A percentile compares a stretch with the other conserved stretches of the same genome.
Conservation (phyloP, 495 filamentous ascomycete species). For the Penicilliopsis zonata region DNA sequence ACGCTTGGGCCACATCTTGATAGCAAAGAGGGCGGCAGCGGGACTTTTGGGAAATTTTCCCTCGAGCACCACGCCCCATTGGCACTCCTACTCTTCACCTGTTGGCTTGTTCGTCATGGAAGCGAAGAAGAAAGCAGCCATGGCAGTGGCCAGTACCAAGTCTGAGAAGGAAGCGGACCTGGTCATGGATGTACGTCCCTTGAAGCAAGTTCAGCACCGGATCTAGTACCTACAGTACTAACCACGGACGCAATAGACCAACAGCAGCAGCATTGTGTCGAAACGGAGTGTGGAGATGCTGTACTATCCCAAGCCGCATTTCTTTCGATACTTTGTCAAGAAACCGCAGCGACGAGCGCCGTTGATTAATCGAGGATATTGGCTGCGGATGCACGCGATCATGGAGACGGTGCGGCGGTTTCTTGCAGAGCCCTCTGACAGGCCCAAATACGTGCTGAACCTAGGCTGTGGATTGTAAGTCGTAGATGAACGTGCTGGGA, state of each 20-base stretch:
- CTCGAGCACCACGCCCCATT: background rate
- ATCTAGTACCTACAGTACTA: too few relatives aligned
- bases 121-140: conserved; percentile 1
- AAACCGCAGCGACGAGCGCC: conserved; percentile 72
- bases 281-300: conserved; percentile 81
- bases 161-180: conserved; percentile 44
- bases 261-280: conserved; percentile 80
- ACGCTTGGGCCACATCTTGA: conserved; percentile 36
- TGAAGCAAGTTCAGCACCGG: too few relatives aligned
- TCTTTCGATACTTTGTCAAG: conserved; percentile 76
- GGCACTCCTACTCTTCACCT: background rate
- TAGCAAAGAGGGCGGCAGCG: conserved; percentile 10
- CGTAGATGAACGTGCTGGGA: conserved; percentile 17
- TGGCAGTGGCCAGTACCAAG: conserved; percentile 15
- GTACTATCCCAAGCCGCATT: conserved; percentile 67
- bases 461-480: conserved; percentile 84
- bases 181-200: conserved; percentile 50
- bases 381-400: conserved; percentile 72
- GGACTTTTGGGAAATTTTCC: background rate
- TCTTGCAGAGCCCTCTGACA: conserved; percentile 42
- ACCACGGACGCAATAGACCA: too few relatives aligned
- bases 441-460: conserved; percentile 68
- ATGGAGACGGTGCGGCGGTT: conserved; percentile 62
- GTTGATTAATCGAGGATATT: conserved; percentile 80
- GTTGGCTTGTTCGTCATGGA: conserved; percentile 5